These are phyloP conservation scores for Boletus reticuloceps DNA, from an alignment of 768 basidiomycete genomes.

Conservation along the genomic window DNA sequence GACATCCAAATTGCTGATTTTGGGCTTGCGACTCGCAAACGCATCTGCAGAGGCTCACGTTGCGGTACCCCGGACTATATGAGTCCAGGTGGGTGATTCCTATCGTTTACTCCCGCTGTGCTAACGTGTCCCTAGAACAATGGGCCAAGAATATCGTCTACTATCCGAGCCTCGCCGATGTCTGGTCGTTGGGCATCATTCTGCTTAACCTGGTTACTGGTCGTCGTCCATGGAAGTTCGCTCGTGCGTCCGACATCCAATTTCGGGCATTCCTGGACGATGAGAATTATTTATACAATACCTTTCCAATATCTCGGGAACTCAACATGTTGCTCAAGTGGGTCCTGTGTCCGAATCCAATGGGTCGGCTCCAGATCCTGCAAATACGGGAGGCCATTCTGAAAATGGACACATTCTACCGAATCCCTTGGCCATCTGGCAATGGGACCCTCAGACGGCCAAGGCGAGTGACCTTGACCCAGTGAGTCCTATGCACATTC, in stretches of 20 bases:
- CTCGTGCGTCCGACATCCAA: slow-evolving; percentile 2
- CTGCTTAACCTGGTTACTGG: slow-evolving; percentile 80
- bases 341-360: slow-evolving; percentile 15
- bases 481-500: background rate
- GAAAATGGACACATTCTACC: slow-evolving; percentile 16
- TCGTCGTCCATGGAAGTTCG: slow-evolving; percentile 16
- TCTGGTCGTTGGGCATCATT: slow-evolving; percentile 78
- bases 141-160: slow-evolving; percentile 46
- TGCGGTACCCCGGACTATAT: slow-evolving; percentile 65
- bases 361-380: slow-evolving; percentile 13
- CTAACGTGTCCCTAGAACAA: slow-evolving; percentile 38
- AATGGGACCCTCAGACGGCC: background rate
- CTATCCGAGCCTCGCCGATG: slow-evolving; percentile 40
- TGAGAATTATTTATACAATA: slow-evolving; percentile 12
- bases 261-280: slow-evolving; percentile 17
- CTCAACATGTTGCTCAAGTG: slow-evolving; percentile 14
- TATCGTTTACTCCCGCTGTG: background rate
- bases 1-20: slow-evolving; percentile 72
- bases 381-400: slow-evolving; percentile 18
- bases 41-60: slow-evolving; percentile 46
- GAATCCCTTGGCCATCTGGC: background rate
- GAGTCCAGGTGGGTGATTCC: slow-evolving; percentile 56
- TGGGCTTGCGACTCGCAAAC: slow-evolving; percentile 58
- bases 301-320: slow-evolving; percentile 13
- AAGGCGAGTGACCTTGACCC: background rate